Evolutionary conservation across 1,284 basidiomycete genomes (phyloP).

Genomic region (Cerioporus squamosus): DNA sequence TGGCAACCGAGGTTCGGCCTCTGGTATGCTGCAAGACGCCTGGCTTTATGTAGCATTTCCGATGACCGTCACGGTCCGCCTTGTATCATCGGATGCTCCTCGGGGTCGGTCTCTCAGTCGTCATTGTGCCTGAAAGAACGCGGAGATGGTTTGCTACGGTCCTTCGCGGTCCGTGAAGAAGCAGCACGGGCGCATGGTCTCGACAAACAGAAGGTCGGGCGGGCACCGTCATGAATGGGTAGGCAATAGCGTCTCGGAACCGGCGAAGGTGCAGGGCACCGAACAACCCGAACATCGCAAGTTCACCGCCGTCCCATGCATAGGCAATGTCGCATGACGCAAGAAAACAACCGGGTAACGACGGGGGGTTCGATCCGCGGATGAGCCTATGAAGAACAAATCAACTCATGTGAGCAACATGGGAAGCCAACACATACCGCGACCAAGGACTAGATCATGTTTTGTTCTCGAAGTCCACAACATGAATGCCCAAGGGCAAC

Average conservation of each 20-base stretch:
- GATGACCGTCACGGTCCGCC: conserved; percentile 7
- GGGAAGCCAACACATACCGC: too few species aligned
- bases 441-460: too few species aligned
- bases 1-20: conserved; percentile 13
- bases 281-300: background rate
- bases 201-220: conserved; percentile 9
- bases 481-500: background rate
- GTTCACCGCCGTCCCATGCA: background rate
- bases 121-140: background rate
- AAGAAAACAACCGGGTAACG: too few species aligned
- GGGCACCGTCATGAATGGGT: conserved; percentile 7
- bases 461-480: too few species aligned
- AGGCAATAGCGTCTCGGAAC: conserved; percentile 1
- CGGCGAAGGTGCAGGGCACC: conserved; percentile 3
- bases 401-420: background rate
- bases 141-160: background rate
- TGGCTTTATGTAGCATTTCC: conserved; percentile 6
- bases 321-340: background rate
- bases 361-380: background rate
- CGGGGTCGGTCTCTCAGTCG: conserved; percentile 6
- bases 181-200: conserved; percentile 8
- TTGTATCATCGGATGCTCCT: conserved; percentile 20
- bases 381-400: background rate
- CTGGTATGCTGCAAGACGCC: background rate
- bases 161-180: conserved; percentile 7